Percentiles rank a stretch among this genome's conserved stretches.
Evolutionary conservation across 2,329 filamentous ascomycete genomes (phyloP).

Genomic region (Botrytis paeoniae): DNA sequence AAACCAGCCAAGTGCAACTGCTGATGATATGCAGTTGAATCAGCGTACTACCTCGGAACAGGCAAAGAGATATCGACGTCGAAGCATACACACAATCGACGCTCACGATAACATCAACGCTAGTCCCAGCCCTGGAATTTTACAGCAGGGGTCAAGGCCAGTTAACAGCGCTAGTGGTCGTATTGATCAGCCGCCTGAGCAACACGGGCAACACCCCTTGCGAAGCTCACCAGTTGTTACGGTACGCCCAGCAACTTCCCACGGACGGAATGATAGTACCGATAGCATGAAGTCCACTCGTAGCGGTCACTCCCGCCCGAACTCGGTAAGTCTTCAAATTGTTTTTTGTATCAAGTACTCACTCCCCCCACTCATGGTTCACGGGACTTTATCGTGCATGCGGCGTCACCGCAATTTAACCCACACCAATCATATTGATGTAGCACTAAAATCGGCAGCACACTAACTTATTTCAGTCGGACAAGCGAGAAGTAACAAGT

Average conservation of each 20-base stretch:
- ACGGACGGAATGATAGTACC: constrained; percentile 53
- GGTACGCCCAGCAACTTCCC: constrained; percentile 32
- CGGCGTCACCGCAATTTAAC: constrained; percentile 32
- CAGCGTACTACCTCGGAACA: constrained; percentile 59
- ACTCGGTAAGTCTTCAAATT: constrained; percentile 57
- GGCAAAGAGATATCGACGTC: constrained; percentile 72
- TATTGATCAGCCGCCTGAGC: constrained; percentile 36
- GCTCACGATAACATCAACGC: constrained; percentile 29
- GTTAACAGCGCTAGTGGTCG: constrained; percentile 34
- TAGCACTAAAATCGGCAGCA: constrained; percentile 33
- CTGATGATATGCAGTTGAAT: constrained; percentile 48
- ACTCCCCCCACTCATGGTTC: constrained; percentile 20
- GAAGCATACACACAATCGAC: constrained; percentile 73
- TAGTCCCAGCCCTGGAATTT: constrained; percentile 24
- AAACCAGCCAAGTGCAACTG: constrained; percentile 23
- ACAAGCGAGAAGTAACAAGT: constrained; percentile 53
- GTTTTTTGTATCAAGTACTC: constrained; percentile 12
- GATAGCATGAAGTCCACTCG: constrained; percentile 61
- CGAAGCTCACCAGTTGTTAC: constrained; percentile 36
- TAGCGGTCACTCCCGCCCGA: constrained; percentile 57
- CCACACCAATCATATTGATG: constrained; percentile 33
- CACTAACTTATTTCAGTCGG: constrained; percentile 54
- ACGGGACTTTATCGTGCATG: constrained; percentile 26
- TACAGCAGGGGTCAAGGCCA: constrained; percentile 34
- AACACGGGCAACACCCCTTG: constrained; percentile 35